Evolutionary conservation across 2,329 filamentous ascomycete species (phyloP).

Genomic region (Exutisphaerella laricina): DNA sequence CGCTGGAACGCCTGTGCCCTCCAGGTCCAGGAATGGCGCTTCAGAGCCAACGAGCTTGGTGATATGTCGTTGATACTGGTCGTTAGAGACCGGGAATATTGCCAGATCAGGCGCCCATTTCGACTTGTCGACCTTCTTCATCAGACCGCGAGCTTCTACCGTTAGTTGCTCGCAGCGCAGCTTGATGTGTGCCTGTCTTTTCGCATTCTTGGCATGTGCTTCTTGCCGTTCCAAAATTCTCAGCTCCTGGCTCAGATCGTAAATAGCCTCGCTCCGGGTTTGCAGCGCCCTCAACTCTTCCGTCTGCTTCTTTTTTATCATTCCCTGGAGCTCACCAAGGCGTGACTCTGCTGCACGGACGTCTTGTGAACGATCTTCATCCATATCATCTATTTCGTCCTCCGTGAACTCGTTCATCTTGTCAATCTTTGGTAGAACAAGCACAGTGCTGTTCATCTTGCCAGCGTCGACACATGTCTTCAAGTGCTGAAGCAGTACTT

Average conservation of each 20-base stretch:
- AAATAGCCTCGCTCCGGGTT: background rate
- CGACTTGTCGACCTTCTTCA: constrained; percentile 4
- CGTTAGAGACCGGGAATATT: constrained; percentile 17
- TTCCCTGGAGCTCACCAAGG: background rate
- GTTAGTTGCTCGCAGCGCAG: constrained; percentile 7
- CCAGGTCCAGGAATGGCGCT: constrained; percentile 13
- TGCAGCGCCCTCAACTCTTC: background rate
- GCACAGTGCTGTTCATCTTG: constrained; percentile 12
- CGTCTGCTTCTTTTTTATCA: background rate
- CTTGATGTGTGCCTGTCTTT: constrained; percentile 3
- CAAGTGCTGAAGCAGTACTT: constrained; percentile 8
- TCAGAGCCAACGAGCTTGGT: constrained; percentile 6
- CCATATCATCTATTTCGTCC: background rate
- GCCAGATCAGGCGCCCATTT: constrained; percentile 15
- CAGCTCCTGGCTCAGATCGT: background rate
- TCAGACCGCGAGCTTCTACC: background rate
- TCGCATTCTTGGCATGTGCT: background rate
- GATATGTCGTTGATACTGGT: constrained; percentile 20
- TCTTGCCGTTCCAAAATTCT: background rate
- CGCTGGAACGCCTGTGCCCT: constrained; percentile 20
- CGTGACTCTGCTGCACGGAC: background rate
- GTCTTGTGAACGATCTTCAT: background rate
- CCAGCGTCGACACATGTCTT: constrained; percentile 7
- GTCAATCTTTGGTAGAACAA: constrained; percentile 18
- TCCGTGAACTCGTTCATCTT: constrained; percentile 1